Evolutionary conservation across 805 yeast species (phyloP).

Genomic region (Nakazawaea ishiwadae): DNA sequence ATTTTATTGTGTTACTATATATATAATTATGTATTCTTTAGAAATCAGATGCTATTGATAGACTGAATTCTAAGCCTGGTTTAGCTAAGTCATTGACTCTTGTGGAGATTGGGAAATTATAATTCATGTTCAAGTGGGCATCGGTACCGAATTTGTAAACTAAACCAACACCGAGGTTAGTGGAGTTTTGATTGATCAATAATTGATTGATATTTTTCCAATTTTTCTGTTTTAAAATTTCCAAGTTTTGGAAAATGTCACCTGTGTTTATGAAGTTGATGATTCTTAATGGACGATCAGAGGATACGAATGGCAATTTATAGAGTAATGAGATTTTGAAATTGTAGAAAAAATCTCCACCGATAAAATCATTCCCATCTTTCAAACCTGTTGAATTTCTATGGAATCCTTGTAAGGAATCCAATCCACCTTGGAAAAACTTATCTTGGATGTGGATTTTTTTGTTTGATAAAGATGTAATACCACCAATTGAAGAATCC

Average conservation of each 20-base stretch:
- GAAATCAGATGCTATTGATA: conserved; percentile 22
- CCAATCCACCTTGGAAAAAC: conserved; percentile 79
- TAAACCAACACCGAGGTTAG: conserved; percentile 50
- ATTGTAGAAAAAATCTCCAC: conserved; percentile 61
- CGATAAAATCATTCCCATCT: conserved; percentile 49
- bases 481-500: conserved; percentile 49
- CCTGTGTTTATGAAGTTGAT: conserved; percentile 70
- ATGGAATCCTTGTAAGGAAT: conserved; percentile 66
- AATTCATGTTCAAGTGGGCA: conserved; percentile 64
- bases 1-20: too few relatives aligned
- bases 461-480: conserved; percentile 35
- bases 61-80: conserved; percentile 46
- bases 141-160: conserved; percentile 52
- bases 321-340: conserved; percentile 56
- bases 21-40: conserved; percentile 6
- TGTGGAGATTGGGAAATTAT: conserved; percentile 54
- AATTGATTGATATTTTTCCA: conserved; percentile 15
- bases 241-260: conserved; percentile 32
- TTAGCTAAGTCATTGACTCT: conserved; percentile 45
- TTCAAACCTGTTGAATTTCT: conserved; percentile 65
- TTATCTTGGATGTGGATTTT: conserved; percentile 67
- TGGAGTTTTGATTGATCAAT: conserved; percentile 30
- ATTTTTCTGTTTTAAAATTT: conserved; percentile 13
- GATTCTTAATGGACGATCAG: conserved; percentile 49
- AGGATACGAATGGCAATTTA: conserved; percentile 49